Evolutionary conservation across 805 yeast genomes (phyloP), one percentile per base, ranked within the genome.

Genomic region (Sugiyamaella qingdaonensis): DNA sequence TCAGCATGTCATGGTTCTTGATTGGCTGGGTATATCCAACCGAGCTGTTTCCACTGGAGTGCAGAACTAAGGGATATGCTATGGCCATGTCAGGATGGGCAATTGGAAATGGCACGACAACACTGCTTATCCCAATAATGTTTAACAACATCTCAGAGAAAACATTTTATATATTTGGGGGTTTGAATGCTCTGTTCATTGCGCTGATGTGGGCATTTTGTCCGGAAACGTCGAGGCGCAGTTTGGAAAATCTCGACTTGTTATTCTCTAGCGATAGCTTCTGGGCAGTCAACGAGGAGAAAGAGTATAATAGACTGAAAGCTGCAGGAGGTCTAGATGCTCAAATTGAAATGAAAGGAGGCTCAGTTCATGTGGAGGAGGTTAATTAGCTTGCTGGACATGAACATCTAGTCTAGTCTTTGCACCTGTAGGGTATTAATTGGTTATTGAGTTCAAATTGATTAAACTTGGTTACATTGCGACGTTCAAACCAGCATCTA

Each of bases 401-500:
- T n/a, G n/a, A n/a, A n/a, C n/a, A n/a, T n/a, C n/a, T n/a, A n/a
- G n/a, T n/a, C n/a, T n/a, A n/a, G n/a, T n/a, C n/a, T n/a, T n/a
- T 24, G 7, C 7, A 24, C 7, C 29, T 24, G 7, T 24, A 24
- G 29, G 29, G 29, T 24, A 24, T 24, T 4, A 24, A 24, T 24
- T 24, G 29, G 29, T 7, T 24, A 7, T 3, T 24, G 29, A 24
- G 7, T 24, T 24, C 29, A 24, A 24, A 24, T 7, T 24, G 7
- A 4, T 24, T 24, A 24, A 7, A 24, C 7, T 24, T 24, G 7
- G 29, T 24, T 39, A 39, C 19, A 39, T 39, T 4, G 43, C 43
- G 5, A 39, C 24, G 14, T 13, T 19, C 10, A 44, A 21, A 35
- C 54, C 54, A n/a, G 43, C 39, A 31, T 80, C 82, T 1, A 75